phyloP scores from a whole-genome alignment of 2,329 filamentous ascomycete genomes.

The Fusarium virguliforme region DNA sequence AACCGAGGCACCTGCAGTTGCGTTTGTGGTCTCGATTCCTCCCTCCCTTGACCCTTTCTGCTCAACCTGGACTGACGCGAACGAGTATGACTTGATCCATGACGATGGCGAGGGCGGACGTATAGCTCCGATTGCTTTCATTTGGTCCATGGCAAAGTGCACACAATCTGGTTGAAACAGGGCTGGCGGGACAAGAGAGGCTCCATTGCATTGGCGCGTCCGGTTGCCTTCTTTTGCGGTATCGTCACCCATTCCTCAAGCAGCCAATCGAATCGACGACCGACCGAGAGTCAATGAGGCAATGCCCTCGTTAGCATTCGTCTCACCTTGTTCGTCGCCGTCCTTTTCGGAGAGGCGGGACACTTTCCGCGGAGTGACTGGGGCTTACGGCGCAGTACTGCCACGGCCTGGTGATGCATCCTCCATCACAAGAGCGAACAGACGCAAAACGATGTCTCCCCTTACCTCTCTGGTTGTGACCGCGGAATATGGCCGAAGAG shows the following conservation, averaged over 20 bases:
- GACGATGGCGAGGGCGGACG: constrained; percentile 1
- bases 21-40: constrained; percentile 25
- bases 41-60: constrained; percentile 1
- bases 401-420: constrained; percentile 7
- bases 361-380: constrained; percentile 18
- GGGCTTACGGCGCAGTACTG: constrained; percentile 36
- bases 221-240: constrained; percentile 30
- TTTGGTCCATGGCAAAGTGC: constrained; percentile 8
- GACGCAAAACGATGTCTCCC: constrained; percentile 17
- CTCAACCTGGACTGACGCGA: constrained; percentile 32
- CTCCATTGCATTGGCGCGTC: constrained; percentile 21
- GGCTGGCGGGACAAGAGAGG: constrained; percentile 32
- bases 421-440: constrained; percentile 14
- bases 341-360: constrained; percentile 24
- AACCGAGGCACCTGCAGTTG: constrained; percentile 24
- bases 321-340: constrained; percentile 13
- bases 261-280: constrained; percentile 14
- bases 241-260: constrained; percentile 9
- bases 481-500: constrained; percentile 16
- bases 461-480: constrained; percentile 26
- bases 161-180: constrained; percentile 18
- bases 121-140: background rate
- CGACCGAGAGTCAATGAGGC: constrained; percentile 18
- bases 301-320: constrained; percentile 16
- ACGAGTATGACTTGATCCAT: constrained; percentile 28